phyloP scores from a whole-genome alignment of 2,329 filamentous ascomycete genomes.

The Nemania sp. region DNA sequence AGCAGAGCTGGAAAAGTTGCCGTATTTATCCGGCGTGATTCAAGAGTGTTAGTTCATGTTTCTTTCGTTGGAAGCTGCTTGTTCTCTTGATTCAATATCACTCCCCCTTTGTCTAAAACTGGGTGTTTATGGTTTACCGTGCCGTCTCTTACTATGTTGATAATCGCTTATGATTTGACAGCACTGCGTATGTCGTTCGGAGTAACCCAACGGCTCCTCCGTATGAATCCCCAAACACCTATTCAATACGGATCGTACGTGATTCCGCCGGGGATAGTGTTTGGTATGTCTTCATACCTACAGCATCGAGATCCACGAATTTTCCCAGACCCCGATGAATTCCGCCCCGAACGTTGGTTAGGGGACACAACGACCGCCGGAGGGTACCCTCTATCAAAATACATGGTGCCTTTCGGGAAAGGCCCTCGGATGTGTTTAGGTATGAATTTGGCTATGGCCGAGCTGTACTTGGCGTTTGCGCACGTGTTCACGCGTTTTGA shows the following conservation, averaged over 20 bases:
- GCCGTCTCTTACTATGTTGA: neutral
- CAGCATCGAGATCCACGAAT: constrained; percentile 7
- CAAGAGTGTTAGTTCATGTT: neutral
- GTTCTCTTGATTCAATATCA: no score
- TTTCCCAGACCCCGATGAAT: constrained; percentile 18
- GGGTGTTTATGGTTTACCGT: neutral
- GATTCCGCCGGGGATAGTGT: neutral
- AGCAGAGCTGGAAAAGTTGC: neutral
- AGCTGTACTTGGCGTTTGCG: constrained; percentile 17
- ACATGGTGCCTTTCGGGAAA: constrained; percentile 20
- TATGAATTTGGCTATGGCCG: constrained; percentile 18
- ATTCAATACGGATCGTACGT: neutral
- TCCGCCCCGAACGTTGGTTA: constrained; percentile 18
- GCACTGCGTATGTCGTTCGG: constrained; percentile 18
- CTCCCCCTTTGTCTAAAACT: no score
- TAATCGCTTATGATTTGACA: neutral
- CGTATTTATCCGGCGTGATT: neutral
- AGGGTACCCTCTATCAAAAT: constrained; percentile 5
- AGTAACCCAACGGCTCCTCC: neutral
- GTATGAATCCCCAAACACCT: neutral
- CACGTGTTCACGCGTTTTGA: constrained; percentile 13
- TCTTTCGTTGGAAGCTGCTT: no score
- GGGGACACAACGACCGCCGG: constrained; percentile 7
- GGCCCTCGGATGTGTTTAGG: constrained; percentile 19
- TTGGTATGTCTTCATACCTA: constrained; percentile 12